Conservation (phyloP, 371 early-diverging fungal genomes). For the Mortierella sp. region DNA sequence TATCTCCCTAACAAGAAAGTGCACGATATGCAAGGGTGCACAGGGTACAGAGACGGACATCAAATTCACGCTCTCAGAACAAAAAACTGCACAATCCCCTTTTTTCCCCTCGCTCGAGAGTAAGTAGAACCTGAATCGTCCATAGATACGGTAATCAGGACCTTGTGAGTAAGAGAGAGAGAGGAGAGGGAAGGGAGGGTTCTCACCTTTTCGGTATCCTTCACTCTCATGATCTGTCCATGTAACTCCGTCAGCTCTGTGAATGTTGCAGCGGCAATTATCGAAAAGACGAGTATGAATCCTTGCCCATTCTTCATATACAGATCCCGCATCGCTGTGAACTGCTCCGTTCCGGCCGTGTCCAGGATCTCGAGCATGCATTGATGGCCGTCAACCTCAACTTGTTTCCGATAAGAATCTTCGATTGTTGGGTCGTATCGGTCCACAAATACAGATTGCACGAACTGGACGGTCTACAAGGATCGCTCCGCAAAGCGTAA, state of each 20-base stretch:
- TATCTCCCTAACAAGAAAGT: no score
- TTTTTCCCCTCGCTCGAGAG: no score
- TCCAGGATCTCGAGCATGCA: constrained; percentile 93
- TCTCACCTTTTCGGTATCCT: constrained; percentile 82
- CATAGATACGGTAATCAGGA: no score
- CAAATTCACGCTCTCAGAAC: no score
- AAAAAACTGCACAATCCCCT: no score
- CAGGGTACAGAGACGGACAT: no score
- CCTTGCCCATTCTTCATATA: constrained; percentile 95
- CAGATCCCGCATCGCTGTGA: constrained; percentile 92
- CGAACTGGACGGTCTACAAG: constrained; percentile 88
- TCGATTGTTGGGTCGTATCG: constrained; percentile 94
- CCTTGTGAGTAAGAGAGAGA: no score
- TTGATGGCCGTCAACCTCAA: constrained; percentile 87
- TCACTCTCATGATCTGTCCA: constrained; percentile 85
- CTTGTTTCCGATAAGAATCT: constrained; percentile 90
- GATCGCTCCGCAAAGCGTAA: background rate
- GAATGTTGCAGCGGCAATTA: constrained; percentile 84
- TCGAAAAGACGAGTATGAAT: constrained; percentile 88
- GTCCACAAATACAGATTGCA: constrained; percentile 90
- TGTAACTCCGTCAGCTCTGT: constrained; percentile 81
- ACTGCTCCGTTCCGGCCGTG: constrained; percentile 91
- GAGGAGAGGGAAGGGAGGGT: no score
- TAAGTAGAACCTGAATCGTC: no score
- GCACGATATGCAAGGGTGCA: no score